phyloP scores from a whole-genome alignment of 345 rosid species.

The Lepidium africanum region DNA sequence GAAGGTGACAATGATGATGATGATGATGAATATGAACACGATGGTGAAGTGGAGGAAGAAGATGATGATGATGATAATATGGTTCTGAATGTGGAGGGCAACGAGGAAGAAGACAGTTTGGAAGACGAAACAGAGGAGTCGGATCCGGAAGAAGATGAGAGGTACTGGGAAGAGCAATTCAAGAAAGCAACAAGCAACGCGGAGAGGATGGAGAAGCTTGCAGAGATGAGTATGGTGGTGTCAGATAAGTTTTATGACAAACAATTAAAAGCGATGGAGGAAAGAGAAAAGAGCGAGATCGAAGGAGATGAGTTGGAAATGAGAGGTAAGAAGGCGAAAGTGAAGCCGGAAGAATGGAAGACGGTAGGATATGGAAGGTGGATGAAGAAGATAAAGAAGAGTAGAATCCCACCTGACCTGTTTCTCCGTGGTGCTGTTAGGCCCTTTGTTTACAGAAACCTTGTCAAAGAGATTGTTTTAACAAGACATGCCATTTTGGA shows the following conservation, averaged over 20 bases:
- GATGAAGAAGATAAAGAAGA: slow-evolving; percentile 70
- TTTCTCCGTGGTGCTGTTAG: slow-evolving; percentile 78
- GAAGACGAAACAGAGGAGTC: slow-evolving; percentile 34
- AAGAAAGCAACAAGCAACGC: slow-evolving; percentile 51
- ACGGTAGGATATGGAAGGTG: slow-evolving; percentile 60
- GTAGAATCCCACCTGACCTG: slow-evolving; percentile 72
- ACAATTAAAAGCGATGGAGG: slow-evolving; percentile 44
- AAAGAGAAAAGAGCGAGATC: slow-evolving; percentile 10
- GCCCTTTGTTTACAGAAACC: slow-evolving; percentile 85
- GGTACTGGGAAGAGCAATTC: slow-evolving; percentile 67
- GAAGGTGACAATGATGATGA: slow-evolving; percentile 37
- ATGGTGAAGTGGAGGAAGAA: slow-evolving; percentile 26
- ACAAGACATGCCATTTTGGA: slow-evolving; percentile 93
- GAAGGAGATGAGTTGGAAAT: slow-evolving; percentile 58
- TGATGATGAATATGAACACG: slow-evolving; percentile 6
- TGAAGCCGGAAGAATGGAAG: slow-evolving; percentile 77
- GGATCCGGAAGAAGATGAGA: slow-evolving; percentile 44
- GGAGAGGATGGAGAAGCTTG: slow-evolving; percentile 75
- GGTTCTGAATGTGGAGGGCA: slow-evolving; percentile 37
- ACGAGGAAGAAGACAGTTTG: slow-evolving; percentile 27
- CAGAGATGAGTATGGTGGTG: slow-evolving; percentile 46
- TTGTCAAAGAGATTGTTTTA: slow-evolving; percentile 88
- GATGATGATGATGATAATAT: slow-evolving; percentile 28
- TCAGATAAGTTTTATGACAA: slow-evolving; percentile 40
- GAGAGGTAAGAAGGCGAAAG: slow-evolving; percentile 69